Base-by-base conservation (phyloP, 2,329 filamentous ascomycete genomes). In the Neophaeococcomyces mojaviensis region DNA sequence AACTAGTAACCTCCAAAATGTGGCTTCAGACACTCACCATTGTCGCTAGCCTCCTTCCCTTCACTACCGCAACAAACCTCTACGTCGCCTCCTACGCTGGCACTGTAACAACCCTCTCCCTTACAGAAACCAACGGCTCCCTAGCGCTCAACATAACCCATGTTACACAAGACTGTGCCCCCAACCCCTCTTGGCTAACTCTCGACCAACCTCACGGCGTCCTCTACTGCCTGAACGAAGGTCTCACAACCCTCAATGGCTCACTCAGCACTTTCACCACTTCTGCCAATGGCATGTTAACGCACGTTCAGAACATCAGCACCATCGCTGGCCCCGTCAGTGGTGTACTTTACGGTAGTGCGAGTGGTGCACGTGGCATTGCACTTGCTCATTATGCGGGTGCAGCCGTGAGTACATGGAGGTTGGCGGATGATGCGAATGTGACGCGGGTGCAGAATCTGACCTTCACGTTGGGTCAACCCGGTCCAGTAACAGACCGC, bases 401-500 rank as follows among this genome's bases (percentile, higher is more conserved):
- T 22, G 24, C 39, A n/a, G 46, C 39, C n/a, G 19, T 46, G 13
- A 37, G 36, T 16, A 24, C 43, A 12, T 46, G 36, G 34, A 19
- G 30, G 16, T 20, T 46, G 16, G 32, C 20, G 15, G 26, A 19
- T 9, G n/a, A 6, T 18, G 43, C 34, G 18, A 37, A 39, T 7
- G 30, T 46, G 22, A 46, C 19, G 13, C 24, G 30, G 13, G 30
- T 33, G 16, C 34, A 56, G 37, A 51, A 46, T 13, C 55, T 57
- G 30, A 49, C 47, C 7, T 58, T 52, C 18, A 22, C 47, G 13
- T 30, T 42, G 3, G 13, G 46, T 5, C 18, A 19, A 2, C 64
- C 65, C 0, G 73, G 74, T 0, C 65, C 72, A 9, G 62, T 66
- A 37, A 61, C 70, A 3, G 59, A 55, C 24, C 70, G 76, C n/a